These are phyloP conservation scores for Mycena galericulata DNA, from an alignment of 768 basidiomycete species.

Conservation along the genomic window DNA sequence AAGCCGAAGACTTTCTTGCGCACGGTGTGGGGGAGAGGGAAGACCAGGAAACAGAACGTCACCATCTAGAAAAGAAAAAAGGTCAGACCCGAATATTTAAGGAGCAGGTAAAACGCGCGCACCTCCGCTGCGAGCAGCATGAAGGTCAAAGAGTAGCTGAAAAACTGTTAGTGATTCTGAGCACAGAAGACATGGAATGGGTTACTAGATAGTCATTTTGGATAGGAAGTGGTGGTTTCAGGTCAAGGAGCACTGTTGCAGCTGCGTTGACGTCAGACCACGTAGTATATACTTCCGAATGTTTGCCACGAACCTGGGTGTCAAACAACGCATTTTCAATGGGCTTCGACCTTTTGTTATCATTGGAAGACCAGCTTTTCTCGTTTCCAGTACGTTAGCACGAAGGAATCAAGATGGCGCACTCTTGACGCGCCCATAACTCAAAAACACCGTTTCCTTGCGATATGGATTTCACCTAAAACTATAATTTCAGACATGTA, in stretches of 20 bases:
- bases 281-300: constrained; percentile 20
- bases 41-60: constrained; percentile 87
- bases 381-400: too few relatives aligned
- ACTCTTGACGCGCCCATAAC: too few relatives aligned
- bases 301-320: constrained; percentile 18
- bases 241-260: constrained; percentile 21
- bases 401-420: too few relatives aligned
- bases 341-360: too few relatives aligned
- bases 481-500: too few relatives aligned
- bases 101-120: constrained; percentile 12
- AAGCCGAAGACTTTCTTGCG: constrained; percentile 80
- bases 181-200: constrained; percentile 7
- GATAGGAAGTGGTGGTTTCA: constrained; percentile 27
- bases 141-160: constrained; percentile 85
- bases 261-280: constrained; percentile 37
- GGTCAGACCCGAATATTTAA: constrained; percentile 3
- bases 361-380: too few relatives aligned
- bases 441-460: too few relatives aligned
- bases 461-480: too few relatives aligned
- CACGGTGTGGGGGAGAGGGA: constrained; percentile 84
- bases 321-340: constrained; percentile 41
- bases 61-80: constrained; percentile 64
- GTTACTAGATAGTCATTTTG: constrained; percentile 63
- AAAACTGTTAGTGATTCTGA: constrained; percentile 9
- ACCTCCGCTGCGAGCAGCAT: constrained; percentile 84